Evolutionary conservation across 1,284 basidiomycete genomes (phyloP).

Genomic region (Taiwanofungus camphoratus): DNA sequence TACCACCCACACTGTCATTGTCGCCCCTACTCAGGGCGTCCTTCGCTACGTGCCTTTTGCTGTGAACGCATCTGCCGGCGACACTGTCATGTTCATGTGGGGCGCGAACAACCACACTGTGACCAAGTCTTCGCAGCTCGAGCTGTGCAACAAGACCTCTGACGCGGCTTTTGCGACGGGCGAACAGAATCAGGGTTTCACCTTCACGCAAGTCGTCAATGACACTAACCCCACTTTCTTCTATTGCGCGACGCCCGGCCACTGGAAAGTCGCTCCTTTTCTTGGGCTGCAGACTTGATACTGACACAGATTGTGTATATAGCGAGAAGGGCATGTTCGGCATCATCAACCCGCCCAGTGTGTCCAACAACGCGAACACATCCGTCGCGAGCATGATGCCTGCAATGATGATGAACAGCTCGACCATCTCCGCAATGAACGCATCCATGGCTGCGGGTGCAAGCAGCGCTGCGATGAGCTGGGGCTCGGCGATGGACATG

Average conservation of each 20-base stretch:
- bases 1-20: conserved; percentile 64
- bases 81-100: conserved; percentile 72
- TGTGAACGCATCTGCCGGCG: conserved; percentile 67
- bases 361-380: conserved; percentile 30
- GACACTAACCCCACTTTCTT: conserved; percentile 64
- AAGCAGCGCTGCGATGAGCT: conserved; percentile 41
- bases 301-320: conserved; percentile 1
- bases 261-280: conserved; percentile 37
- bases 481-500: conserved; percentile 62
- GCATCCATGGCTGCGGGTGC: conserved; percentile 49
- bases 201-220: conserved; percentile 66
- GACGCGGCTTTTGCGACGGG: conserved; percentile 61
- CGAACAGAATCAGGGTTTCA: conserved; percentile 53
- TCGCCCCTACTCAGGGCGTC: conserved; percentile 70
- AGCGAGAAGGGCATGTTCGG: conserved; percentile 75
- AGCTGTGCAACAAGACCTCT: conserved; percentile 63
- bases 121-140: conserved; percentile 62
- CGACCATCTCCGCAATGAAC: conserved; percentile 51
- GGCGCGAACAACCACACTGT: conserved; percentile 71
- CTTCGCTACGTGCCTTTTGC: conserved; percentile 70
- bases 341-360: conserved; percentile 64
- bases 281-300: neutral
- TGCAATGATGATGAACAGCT: conserved; percentile 40
- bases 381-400: conserved; percentile 50
- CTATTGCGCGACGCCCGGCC: conserved; percentile 62